Evolutionary conservation across 805 yeast genomes (phyloP), one percentile per base, ranked within the genome.

Genomic region (Metschnikowia koreensis): DNA sequence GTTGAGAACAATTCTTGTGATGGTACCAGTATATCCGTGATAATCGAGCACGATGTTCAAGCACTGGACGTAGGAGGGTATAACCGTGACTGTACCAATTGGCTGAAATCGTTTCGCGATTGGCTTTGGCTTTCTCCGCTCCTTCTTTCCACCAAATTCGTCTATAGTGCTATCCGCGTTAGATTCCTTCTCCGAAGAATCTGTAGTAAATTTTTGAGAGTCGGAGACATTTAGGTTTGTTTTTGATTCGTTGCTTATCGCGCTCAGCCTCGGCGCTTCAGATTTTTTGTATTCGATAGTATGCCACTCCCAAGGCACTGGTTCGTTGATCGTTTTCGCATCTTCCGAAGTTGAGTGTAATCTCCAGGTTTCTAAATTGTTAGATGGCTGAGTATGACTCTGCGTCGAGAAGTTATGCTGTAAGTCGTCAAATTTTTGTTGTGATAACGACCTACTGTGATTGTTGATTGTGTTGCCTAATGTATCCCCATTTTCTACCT

Each of bases 21-120:
- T 58, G 7, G 36, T 41, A 1, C 66, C 66, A 22, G 60, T 53
- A 44, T 57, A 60, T 1, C 62, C 62, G 36, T 56, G 54, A 46
- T 64, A 63, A 46, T 62, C 60, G 15, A 63, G 56, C 16, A 55
- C 59, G 12, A 64, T 55, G 15, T 54, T 53, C 26, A 63, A 51
- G 39, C 67, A 63, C 37, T 60, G 63, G 6, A 62, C 59, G 3
- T 51, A 47, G 1, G 65, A 58, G 3, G 54, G 54, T 11, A 34
- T 12, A 7, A 56, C 41, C 3, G 53, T 43, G 15, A 56, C 56
- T 6, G 43, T 38, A 7, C 58, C 54, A 26, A 28, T 36, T 7
- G 48, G 31, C 17, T 33, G 47, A 44, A 54, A 56, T n/a, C 59
- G 48, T 7, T 28, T 41, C 2, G 58, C 54, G 9, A 56, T 50